Evolutionary conservation across 2,329 filamentous ascomycete genomes (phyloP).

Genomic region (Penicillium thymicola): DNA sequence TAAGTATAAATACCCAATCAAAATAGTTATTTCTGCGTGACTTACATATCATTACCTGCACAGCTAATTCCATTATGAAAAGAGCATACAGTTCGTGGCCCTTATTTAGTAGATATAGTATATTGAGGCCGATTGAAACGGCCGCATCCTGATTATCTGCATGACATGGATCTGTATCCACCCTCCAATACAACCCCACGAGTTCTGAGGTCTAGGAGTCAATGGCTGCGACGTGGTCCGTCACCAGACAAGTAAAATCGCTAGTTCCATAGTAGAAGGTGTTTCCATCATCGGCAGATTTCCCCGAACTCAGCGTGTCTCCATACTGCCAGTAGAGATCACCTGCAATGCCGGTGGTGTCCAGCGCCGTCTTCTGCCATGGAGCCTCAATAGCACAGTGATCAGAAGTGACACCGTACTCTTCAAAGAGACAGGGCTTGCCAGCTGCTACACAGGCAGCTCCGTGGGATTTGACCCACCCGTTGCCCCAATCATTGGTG

Average conservation of each 20-base stretch:
- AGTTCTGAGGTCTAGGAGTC: not conserved
- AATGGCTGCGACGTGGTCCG: conserved; percentile 27
- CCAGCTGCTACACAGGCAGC: conserved; percentile 35
- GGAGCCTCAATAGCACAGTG: conserved; percentile 29
- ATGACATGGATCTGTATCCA: not conserved
- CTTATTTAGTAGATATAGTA: not conserved
- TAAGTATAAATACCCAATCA: conserved; percentile 1
- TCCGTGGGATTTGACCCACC: conserved; percentile 49
- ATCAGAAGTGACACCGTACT: conserved; percentile 35
- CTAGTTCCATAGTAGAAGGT: conserved; percentile 33
- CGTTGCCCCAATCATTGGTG: conserved; percentile 43
- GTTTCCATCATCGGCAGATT: conserved; percentile 31
- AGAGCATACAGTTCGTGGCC: not conserved
- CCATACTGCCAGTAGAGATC: conserved; percentile 43
- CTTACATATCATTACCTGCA: not conserved
- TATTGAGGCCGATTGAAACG: not conserved
- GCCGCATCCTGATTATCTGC: not conserved
- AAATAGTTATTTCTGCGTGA: not conserved
- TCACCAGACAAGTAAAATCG: conserved; percentile 33
- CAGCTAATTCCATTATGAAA: too few relatives aligned
- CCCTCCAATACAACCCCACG: not conserved
- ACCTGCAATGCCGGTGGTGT: conserved; percentile 33
- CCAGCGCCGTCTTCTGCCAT: conserved; percentile 38
- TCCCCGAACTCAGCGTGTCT: conserved; percentile 29
- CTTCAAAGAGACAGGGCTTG: conserved; percentile 44